These are phyloP conservation scores for Zygosaccharomyces siamensis DNA, from an alignment of 805 yeast species.

Conservation along the genomic window DNA sequence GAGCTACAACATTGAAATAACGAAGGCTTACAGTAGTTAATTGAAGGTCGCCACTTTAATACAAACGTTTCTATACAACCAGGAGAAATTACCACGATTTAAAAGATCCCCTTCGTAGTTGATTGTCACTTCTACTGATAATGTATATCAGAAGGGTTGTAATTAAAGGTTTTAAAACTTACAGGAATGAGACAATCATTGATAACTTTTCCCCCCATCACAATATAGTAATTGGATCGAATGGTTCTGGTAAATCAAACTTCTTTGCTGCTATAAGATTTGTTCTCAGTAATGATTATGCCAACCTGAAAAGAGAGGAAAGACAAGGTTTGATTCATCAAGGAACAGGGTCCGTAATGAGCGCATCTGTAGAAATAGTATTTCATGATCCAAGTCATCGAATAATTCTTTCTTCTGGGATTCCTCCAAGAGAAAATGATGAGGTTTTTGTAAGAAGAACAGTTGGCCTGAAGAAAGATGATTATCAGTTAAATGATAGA, in stretches of 20 bases:
- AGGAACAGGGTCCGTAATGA: slow-evolving; percentile 84
- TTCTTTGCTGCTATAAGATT: slow-evolving; percentile 93
- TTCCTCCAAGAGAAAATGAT: slow-evolving; percentile 40
- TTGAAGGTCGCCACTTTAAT: neutral
- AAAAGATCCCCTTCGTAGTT: no score
- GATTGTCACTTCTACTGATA: no score
- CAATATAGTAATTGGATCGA: slow-evolving; percentile 85
- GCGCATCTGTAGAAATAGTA: slow-evolving; percentile 86
- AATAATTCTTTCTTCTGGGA: slow-evolving; percentile 52
- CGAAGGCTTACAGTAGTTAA: neutral
- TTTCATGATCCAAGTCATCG: slow-evolving; percentile 78
- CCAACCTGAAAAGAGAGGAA: slow-evolving; percentile 78
- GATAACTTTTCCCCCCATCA: slow-evolving; percentile 74
- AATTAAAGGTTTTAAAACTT: slow-evolving; percentile 92
- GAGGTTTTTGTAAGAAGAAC: slow-evolving; percentile 80
- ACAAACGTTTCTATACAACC: no score
- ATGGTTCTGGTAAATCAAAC: slow-evolving; percentile 96
- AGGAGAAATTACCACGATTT: no score
- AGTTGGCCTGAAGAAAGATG: slow-evolving; percentile 89
- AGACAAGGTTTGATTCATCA: slow-evolving; percentile 84
- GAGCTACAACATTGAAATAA: neutral
- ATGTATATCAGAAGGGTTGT: slow-evolving; percentile 51
- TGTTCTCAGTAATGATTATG: slow-evolving; percentile 85
- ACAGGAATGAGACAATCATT: slow-evolving; percentile 73
- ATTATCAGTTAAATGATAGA: slow-evolving; percentile 76